phyloP scores from a whole-genome alignment of 164 flowering plant genomes.

The Buxus sempervirens region DNA sequence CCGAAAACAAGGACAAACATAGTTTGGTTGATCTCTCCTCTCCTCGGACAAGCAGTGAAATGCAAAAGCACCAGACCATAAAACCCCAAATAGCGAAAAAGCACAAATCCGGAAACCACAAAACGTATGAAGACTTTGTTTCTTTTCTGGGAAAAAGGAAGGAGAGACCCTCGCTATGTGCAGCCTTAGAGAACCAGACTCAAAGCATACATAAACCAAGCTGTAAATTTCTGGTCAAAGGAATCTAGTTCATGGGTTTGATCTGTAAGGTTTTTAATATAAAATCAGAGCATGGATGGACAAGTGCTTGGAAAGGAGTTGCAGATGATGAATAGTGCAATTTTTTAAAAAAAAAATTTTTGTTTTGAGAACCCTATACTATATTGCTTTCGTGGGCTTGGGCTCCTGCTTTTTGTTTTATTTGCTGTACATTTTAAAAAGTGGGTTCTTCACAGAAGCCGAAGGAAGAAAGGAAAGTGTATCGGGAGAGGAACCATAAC shows the following conservation, averaged over 20 bases:
- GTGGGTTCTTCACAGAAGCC: slow-evolving; percentile 34
- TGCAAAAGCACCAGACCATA: not conserved
- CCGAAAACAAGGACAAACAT: not conserved
- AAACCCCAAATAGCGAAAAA: not conserved
- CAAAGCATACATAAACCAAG: slow-evolving; percentile 16
- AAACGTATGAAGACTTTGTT: not conserved
- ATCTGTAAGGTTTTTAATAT: slow-evolving; percentile 43
- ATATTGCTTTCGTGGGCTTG: slow-evolving; percentile 14
- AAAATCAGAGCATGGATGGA: slow-evolving; percentile 24
- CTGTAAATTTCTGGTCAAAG: slow-evolving; percentile 27
- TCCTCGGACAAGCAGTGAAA: not conserved
- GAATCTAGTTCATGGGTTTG: slow-evolving; percentile 53
- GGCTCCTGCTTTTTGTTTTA: slow-evolving; percentile 48
- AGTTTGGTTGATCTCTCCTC: not conserved
- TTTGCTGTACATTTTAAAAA: slow-evolving; percentile 23
- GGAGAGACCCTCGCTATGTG: slow-evolving; percentile 6
- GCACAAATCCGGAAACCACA: no score
- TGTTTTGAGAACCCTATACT: slow-evolving; percentile 6
- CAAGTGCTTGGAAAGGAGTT: slow-evolving; percentile 30
- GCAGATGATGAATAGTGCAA: slow-evolving; percentile 27
- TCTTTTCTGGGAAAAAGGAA: not conserved
- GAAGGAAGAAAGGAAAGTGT: slow-evolving; percentile 32
- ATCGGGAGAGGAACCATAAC: slow-evolving; percentile 42
- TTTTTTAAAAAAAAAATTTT: slow-evolving; percentile 4
- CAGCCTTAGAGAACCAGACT: slow-evolving; percentile 4